Conservation (phyloP, 1,284 basidiomycete species). For the Schizopora paradoxa region DNA sequence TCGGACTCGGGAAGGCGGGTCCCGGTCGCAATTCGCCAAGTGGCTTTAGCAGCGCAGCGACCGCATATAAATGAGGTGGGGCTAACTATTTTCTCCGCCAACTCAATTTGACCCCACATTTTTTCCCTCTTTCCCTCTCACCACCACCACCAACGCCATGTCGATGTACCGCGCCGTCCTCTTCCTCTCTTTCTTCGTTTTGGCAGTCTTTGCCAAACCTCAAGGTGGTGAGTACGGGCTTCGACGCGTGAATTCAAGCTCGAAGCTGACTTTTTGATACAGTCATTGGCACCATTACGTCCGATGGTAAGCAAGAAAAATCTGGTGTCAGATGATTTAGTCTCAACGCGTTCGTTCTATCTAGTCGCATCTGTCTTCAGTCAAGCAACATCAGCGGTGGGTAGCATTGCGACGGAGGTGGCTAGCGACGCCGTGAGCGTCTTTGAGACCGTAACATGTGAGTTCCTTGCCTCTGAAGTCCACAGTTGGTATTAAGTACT, state of each 20-base stretch:
- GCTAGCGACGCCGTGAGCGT: constrained; percentile 31
- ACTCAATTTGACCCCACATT: background rate
- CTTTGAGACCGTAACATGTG: constrained; percentile 46
- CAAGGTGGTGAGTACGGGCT: constrained; percentile 5
- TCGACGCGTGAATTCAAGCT: background rate
- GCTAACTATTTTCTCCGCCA: too few species aligned
- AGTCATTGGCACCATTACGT: constrained; percentile 22
- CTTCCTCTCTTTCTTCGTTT: constrained; percentile 4
- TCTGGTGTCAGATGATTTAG: background rate
- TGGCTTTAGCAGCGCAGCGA: too few species aligned
- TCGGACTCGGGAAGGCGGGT: too few species aligned
- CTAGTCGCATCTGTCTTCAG: constrained; percentile 23
- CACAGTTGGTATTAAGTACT: background rate
- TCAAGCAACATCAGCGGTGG: constrained; percentile 25
- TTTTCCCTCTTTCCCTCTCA: background rate
- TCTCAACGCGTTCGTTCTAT: background rate
- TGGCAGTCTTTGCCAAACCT: constrained; percentile 6
- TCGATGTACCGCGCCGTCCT: constrained; percentile 8
- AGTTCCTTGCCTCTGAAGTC: constrained; percentile 22
- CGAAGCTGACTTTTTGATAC: background rate
- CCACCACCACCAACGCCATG: background rate
- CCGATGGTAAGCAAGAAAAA: constrained; percentile 16
- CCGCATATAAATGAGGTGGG: too few species aligned
- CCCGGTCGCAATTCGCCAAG: too few species aligned
- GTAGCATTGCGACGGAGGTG: constrained; percentile 23